Conservation (phyloP, 169 alveolate genomes). For the Cryptosporidium sp. region DNA sequence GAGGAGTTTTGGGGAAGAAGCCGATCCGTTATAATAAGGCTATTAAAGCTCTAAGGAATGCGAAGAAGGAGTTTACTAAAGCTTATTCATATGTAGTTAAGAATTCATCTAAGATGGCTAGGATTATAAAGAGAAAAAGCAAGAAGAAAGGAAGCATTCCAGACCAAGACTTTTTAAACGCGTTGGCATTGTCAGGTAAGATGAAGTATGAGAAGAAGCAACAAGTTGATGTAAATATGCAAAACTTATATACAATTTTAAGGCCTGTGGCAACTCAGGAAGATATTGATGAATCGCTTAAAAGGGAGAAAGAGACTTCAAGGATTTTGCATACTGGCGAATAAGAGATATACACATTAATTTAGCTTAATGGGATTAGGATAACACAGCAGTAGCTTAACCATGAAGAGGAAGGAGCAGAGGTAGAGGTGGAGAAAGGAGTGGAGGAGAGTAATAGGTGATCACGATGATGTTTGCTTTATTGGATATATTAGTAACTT, state of each 20-base stretch:
- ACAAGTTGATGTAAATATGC: constrained; percentile 37
- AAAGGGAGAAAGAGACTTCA: constrained; percentile 62
- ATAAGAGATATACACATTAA: not conserved
- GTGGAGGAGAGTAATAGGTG: not conserved
- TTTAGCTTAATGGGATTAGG: not conserved
- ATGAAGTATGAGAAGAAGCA: constrained; percentile 52
- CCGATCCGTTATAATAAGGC: constrained; percentile 61
- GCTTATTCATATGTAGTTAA: constrained; percentile 53
- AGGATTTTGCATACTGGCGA: constrained; percentile 43
- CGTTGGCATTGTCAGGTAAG: constrained; percentile 42
- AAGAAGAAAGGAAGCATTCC: constrained; percentile 59
- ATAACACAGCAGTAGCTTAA: too few species aligned
- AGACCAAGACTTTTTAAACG: constrained; percentile 27
- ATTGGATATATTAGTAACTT: too few species aligned
- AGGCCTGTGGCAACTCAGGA: constrained; percentile 71
- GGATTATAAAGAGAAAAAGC: constrained; percentile 36
- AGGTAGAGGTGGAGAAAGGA: too few species aligned
- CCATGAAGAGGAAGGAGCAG: not conserved
- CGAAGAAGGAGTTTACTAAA: constrained; percentile 24
- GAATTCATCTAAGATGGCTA: constrained; percentile 68
- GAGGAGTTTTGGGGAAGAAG: constrained; percentile 65
- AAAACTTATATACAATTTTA: constrained; percentile 42
- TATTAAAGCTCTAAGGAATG: constrained; percentile 30
- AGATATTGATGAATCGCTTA: constrained; percentile 67
- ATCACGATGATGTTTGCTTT: not conserved